Evolutionary conservation across 2,329 filamentous ascomycete species (phyloP).

Genomic region (Microsporum ferrugineum): DNA sequence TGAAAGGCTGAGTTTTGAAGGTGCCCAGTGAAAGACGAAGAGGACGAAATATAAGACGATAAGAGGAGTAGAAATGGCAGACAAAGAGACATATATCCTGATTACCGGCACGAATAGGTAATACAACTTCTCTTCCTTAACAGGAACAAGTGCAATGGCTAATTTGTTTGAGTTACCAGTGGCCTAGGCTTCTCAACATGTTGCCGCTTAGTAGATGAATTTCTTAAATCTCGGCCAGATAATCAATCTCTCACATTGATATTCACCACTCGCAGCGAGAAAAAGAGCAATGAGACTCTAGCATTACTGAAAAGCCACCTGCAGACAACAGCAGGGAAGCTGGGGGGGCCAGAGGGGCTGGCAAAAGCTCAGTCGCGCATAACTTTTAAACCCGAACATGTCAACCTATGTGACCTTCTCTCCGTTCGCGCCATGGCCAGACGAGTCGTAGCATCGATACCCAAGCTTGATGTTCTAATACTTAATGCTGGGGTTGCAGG

Average conservation of each 20-base stretch:
- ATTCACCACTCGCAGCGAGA: constrained; percentile 64
- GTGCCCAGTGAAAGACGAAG: not conserved
- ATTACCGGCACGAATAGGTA: constrained; percentile 71
- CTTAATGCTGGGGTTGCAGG: constrained; percentile 84
- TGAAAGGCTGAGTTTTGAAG: not conserved
- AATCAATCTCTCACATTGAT: constrained; percentile 64
- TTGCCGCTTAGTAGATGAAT: constrained; percentile 79
- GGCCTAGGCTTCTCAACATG: constrained; percentile 78
- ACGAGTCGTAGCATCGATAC: constrained; percentile 41
- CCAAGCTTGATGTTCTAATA: constrained; percentile 65
- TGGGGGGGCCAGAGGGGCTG: not conserved
- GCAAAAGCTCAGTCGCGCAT: constrained; percentile 26
- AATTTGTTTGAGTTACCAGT: constrained; percentile 36
- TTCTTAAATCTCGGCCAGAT: constrained; percentile 57
- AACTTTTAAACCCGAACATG: constrained; percentile 44
- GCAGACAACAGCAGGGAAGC: constrained; percentile 21
- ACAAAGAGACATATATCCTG: constrained; percentile 41
- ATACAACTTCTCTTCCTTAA: not conserved
- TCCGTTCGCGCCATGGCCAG: constrained; percentile 45
- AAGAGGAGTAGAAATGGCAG: not conserved
- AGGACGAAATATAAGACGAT: not conserved
- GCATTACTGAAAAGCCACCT: constrained; percentile 53
- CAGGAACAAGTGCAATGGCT: not conserved
- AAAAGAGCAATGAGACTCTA: constrained; percentile 65
- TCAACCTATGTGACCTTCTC: constrained; percentile 47